These are phyloP conservation scores for Leptodermis oblonga DNA, from an alignment of 257 asterid species.

Conservation along the genomic window DNA sequence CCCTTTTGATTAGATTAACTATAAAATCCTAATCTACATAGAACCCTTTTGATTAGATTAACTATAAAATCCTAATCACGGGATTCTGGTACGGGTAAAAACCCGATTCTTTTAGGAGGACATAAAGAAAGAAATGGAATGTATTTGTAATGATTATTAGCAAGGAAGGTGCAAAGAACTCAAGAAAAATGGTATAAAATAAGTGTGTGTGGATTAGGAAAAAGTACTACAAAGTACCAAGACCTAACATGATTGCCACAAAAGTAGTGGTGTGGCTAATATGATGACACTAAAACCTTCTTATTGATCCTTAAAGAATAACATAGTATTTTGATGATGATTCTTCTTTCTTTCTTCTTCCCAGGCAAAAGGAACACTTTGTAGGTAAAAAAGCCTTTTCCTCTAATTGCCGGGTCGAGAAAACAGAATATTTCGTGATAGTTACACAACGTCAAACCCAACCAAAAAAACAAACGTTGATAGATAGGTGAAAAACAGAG, in stretches of 20 bases:
- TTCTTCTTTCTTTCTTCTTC: slow-evolving; percentile 5
- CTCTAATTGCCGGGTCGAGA: slow-evolving; percentile 17
- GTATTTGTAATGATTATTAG: not conserved
- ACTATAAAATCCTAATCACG: not conserved
- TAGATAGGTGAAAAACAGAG: no score
- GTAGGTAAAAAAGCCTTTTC: slow-evolving; percentile 17
- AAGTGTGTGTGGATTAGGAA: not conserved
- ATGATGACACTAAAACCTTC: not conserved
- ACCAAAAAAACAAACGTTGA: no score
- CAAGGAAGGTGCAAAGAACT: not conserved
- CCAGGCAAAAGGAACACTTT: slow-evolving; percentile 26
- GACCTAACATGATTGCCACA: not conserved
- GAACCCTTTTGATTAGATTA: no score
- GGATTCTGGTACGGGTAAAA: not conserved
- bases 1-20: no score
- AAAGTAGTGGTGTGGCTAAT: not conserved
- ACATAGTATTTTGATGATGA: not conserved
- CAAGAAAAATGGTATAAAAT: not conserved
- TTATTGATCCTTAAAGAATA: no score
- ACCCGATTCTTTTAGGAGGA: no score
- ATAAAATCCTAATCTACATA: no score
- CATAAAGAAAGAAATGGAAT: no score
- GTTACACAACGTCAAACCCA: slow-evolving; percentile 44
- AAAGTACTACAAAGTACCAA: no score
- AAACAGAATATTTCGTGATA: slow-evolving; percentile 38